A percentile compares a stretch with the other conserved stretches of the same genome.
phyloP scores from a whole-genome alignment of 306 rosid species.

The Lathyrus aphaca region DNA sequence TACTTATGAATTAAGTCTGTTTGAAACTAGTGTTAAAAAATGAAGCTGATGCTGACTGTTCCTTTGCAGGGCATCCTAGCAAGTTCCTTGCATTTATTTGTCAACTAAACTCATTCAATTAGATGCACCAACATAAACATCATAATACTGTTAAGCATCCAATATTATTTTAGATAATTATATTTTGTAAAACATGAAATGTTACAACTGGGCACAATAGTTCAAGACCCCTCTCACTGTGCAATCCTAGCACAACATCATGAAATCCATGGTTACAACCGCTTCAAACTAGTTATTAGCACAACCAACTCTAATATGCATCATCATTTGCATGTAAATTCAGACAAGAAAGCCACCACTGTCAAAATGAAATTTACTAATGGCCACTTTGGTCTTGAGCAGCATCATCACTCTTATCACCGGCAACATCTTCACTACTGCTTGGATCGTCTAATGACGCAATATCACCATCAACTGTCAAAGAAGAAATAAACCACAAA shows the following conservation, averaged over 20 bases:
- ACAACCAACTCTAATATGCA: conserved; percentile 38
- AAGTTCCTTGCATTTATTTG: not conserved
- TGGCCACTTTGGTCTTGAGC: conserved; percentile 49
- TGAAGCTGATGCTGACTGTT: not conserved
- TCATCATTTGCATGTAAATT: conserved; percentile 34
- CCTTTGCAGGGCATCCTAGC: not conserved
- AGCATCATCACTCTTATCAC: conserved; percentile 37
- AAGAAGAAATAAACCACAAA: conserved; percentile 28
- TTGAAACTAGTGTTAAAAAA: too few species aligned
- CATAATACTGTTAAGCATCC: conserved; percentile 21
- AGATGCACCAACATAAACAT: not conserved
- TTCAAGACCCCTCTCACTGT: conserved; percentile 26
- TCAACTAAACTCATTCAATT: not conserved
- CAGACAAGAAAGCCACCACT: conserved; percentile 29
- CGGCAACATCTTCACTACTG: conserved; percentile 38
- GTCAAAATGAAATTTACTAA: conserved; percentile 34
- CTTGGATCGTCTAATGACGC: conserved; percentile 49
- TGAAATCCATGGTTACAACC: conserved; percentile 45
- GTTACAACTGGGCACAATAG: conserved; percentile 43
- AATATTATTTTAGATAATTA: conserved; percentile 41
- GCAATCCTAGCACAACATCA: conserved; percentile 44
- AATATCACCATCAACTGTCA: conserved; percentile 43
- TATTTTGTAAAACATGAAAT: conserved; percentile 40
- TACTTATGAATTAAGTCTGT: too few species aligned
- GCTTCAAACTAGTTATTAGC: conserved; percentile 48